phyloP scores from a whole-genome alignment of 2,329 filamentous ascomycete genomes.

The Sporothrix curviconia region DNA sequence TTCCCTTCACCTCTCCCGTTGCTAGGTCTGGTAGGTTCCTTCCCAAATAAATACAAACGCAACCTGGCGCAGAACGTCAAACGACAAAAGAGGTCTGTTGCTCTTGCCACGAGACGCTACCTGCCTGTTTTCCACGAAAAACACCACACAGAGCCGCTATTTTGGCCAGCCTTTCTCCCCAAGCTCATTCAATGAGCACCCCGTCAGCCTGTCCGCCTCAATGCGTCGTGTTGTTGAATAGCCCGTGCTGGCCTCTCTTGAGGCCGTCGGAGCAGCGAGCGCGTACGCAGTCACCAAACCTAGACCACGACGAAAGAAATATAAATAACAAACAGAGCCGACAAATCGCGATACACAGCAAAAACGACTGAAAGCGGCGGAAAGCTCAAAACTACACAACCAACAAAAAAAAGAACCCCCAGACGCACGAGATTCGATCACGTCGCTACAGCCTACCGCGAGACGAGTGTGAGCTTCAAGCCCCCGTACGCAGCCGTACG shows the following conservation, averaged over 20 bases:
- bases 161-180: not conserved
- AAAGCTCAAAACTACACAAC: no score
- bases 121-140: not conserved
- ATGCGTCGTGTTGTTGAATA: constrained; percentile 32
- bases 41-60: no score
- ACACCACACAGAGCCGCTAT: no score
- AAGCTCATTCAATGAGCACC: constrained; percentile 14
- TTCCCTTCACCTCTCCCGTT: not conserved
- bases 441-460: no score
- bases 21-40: no score
- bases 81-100: no score
- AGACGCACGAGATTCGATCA: no score
- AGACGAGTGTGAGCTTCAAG: no score
- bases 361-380: not conserved
- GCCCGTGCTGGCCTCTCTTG: constrained; percentile 38
- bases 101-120: not conserved
- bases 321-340: not conserved
- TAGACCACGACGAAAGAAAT: not conserved
- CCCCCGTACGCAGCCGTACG: no score
- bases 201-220: constrained; percentile 18
- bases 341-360: not conserved
- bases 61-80: no score
- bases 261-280: constrained; percentile 31
- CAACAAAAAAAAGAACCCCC: no score
- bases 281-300: not conserved